Evolutionary conservation across 2,329 filamentous ascomycete species (phyloP).

Genomic region (Geosmithia flava): DNA sequence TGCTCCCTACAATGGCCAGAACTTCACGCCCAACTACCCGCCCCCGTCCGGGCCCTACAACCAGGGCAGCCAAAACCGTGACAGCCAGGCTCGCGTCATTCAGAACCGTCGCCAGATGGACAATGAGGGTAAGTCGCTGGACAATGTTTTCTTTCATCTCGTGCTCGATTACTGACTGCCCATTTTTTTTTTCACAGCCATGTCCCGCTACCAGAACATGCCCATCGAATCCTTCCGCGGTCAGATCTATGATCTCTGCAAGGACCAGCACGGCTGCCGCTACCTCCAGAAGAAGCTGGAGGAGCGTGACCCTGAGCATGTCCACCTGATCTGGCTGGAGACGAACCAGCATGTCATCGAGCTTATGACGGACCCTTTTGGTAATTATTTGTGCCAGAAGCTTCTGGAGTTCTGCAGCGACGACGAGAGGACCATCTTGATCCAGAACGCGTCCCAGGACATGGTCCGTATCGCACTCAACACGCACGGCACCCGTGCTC

Average conservation of each 20-base stretch:
- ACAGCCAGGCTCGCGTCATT: conserved; percentile 65
- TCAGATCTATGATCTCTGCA: conserved; percentile 83
- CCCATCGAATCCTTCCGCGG: conserved; percentile 70
- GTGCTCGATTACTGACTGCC: background rate
- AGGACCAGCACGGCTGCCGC: conserved; percentile 95
- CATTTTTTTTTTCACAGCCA: conserved; percentile 28
- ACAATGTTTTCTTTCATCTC: background rate
- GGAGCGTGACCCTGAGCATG: conserved; percentile 68
- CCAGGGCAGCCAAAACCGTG: conserved; percentile 41
- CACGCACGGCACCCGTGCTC: conserved; percentile 88
- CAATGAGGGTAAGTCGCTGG: conserved; percentile 44
- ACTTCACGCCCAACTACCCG: conserved; percentile 41
- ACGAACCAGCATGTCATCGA: conserved; percentile 90
- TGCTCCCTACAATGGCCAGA: conserved; percentile 41
- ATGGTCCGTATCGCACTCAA: conserved; percentile 93
- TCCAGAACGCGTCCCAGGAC: conserved; percentile 76
- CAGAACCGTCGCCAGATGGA: conserved; percentile 65
- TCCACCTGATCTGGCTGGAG: conserved; percentile 90
- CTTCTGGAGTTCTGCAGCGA: conserved; percentile 90
- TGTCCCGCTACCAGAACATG: conserved; percentile 74
- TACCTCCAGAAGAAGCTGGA: conserved; percentile 97
- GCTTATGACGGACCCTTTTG: conserved; percentile 97
- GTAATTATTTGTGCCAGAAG: conserved; percentile 99
- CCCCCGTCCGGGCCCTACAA: conserved; percentile 31
- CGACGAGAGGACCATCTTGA: conserved; percentile 84